phyloP scores from a whole-genome alignment of 768 basidiomycete species.

The Termitomyces sp. region DNA sequence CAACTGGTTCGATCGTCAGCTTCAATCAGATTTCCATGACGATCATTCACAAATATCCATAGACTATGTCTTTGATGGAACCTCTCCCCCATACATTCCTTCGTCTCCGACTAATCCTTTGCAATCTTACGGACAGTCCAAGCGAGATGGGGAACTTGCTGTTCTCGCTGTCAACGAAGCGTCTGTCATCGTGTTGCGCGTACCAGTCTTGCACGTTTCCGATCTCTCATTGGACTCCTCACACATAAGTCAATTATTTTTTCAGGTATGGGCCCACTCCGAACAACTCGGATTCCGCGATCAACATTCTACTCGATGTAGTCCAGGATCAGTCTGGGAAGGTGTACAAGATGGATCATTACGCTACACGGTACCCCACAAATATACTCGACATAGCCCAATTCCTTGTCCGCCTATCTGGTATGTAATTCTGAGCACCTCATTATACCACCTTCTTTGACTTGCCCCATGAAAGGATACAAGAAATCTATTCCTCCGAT shows the following conservation, averaged over 20 bases:
- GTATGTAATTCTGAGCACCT: conserved; percentile 32
- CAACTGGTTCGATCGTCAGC: conserved; percentile 57
- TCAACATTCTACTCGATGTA: conserved; percentile 86
- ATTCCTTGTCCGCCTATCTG: conserved; percentile 74
- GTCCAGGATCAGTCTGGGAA: conserved; percentile 87
- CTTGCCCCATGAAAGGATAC: conserved; percentile 20
- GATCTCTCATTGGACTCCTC: not conserved
- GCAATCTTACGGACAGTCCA: conserved; percentile 85
- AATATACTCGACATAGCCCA: conserved; percentile 84
- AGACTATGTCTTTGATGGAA: conserved; percentile 98
- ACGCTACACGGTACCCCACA: conserved; percentile 89
- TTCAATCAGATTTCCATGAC: not conserved
- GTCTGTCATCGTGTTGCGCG: conserved; percentile 69
- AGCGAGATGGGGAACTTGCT: conserved; percentile 84
- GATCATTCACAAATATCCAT: conserved; percentile 5
- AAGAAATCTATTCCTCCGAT: conserved; percentile 59
- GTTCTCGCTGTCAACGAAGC: conserved; percentile 59
- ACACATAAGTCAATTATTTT: conserved; percentile 1
- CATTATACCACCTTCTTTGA: not conserved
- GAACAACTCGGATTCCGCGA: conserved; percentile 82
- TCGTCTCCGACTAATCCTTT: conserved; percentile 74
- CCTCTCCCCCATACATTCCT: conserved; percentile 85
- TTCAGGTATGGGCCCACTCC: conserved; percentile 82
- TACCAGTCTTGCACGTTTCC: conserved; percentile 78
- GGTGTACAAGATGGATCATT: conserved; percentile 94